These are phyloP conservation scores for Calocybe gangraenosa DNA, from an alignment of 768 basidiomycete species.

Conservation along the genomic window DNA sequence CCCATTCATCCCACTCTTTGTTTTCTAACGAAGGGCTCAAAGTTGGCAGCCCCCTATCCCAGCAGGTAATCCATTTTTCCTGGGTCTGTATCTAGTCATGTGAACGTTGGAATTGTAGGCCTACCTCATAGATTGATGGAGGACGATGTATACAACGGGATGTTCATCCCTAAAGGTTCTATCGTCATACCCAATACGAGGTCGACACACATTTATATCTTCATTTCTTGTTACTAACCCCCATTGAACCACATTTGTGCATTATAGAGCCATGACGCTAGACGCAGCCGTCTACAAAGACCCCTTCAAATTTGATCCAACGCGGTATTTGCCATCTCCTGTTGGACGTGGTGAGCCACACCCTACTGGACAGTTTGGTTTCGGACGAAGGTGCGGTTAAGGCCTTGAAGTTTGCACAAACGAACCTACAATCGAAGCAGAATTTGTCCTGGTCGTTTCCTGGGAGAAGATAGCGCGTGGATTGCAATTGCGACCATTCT, in stretches of 20 bases:
- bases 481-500: slow-evolving; percentile 11
- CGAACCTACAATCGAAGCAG: not conserved
- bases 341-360: slow-evolving; percentile 11
- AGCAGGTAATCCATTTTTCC: too few relatives aligned
- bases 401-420: not conserved
- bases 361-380: slow-evolving; percentile 11
- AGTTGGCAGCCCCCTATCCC: too few relatives aligned
- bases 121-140: slow-evolving; percentile 9
- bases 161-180: slow-evolving; percentile 15
- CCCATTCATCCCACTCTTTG: not conserved
- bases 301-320: slow-evolving; percentile 9
- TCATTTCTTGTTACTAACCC: too few relatives aligned
- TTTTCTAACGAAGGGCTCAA: not conserved
- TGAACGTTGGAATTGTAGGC: not conserved
- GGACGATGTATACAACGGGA: slow-evolving; percentile 14
- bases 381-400: slow-evolving; percentile 12
- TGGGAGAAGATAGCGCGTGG: slow-evolving; percentile 36
- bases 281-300: slow-evolving; percentile 11
- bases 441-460: slow-evolving; percentile 14
- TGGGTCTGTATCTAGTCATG: too few relatives aligned
- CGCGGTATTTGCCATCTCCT: slow-evolving; percentile 12
- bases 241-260: too few relatives aligned
- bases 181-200: slow-evolving; percentile 12
- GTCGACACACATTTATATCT: slow-evolving; percentile 1
- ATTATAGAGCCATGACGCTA: not conserved